A percentile compares a stretch with the other conserved stretches of the same genome.
phyloP scores from a whole-genome alignment of 1,139 yeast species.

The Komagataea norvegica region DNA sequence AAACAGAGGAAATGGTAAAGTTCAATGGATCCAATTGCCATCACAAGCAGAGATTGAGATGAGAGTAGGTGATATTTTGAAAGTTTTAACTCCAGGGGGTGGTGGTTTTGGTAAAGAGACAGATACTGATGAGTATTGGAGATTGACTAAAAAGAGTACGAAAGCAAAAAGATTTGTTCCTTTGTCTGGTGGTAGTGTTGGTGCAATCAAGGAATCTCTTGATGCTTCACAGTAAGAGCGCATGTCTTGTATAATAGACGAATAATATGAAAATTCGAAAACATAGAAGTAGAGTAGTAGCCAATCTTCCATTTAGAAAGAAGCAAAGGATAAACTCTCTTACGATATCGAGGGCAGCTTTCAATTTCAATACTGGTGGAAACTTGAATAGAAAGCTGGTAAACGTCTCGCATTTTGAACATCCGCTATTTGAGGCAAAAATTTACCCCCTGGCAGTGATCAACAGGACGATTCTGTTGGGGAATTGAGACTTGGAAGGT shows the following conservation, averaged over 20 bases:
- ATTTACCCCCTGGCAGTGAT: too few species aligned
- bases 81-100: conserved; percentile 47
- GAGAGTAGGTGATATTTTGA: conserved; percentile 40
- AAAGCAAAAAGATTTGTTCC: conserved; percentile 19
- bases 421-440: too few species aligned
- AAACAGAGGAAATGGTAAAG: conserved; percentile 26
- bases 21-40: conserved; percentile 29
- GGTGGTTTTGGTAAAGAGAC: conserved; percentile 42
- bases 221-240: conserved; percentile 32
- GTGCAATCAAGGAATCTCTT: conserved; percentile 25
- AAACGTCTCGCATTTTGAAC: too few species aligned
- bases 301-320: too few species aligned
- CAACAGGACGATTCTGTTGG: too few species aligned
- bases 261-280: background rate
- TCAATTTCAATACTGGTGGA: too few species aligned
- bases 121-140: conserved; percentile 27
- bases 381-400: too few species aligned
- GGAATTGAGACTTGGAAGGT: too few species aligned
- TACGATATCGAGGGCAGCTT: too few species aligned
- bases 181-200: conserved; percentile 30
- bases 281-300: too few species aligned
- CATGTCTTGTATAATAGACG: background rate
- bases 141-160: conserved; percentile 15
- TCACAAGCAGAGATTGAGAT: conserved; percentile 29
- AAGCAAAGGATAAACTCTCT: too few species aligned